Evolutionary conservation across 352 stramenopile species (phyloP), one percentile per base, ranked within the genome.

Genomic region (Phytophthora litchii): DNA sequence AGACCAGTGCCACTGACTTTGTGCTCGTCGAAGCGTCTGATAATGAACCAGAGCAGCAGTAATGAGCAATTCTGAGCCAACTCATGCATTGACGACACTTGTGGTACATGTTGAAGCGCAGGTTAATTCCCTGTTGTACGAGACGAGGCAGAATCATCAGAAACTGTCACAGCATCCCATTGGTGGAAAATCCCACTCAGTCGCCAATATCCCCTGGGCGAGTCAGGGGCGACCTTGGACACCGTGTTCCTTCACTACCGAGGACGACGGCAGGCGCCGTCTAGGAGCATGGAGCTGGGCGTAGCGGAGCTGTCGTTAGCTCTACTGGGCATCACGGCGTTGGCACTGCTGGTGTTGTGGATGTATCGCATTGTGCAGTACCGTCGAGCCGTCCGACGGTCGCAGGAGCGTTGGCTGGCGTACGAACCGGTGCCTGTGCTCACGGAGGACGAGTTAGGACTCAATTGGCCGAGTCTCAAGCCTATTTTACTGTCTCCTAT

Each of bases 401-500:
- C 82, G 23, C 82, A 89, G 43, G 78, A 74, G 62, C 79, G 82
- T 13, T 91, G 82, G 82, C 54, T 89, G 40, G 69, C 66, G 20
- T 88, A 83, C 62, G 78, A 88, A 2, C 53, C 75, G 6, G 52
- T 49, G 6, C 44, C 53, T 11, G 49, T 77, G 19, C 58, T 72
- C 36, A 64, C 54, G 1, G 65, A 77, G 29, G 61, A 66, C 19
- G 67, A 77, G 23, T 25, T 64, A 31, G 67, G 58, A 8, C 60
- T 80, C 13, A 60, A 86, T 54, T 89, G 79, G 79, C 74, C 79
- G 14, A 76, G 48, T 42, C 55, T 82, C 12, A 80, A 78, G 25
- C 74, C 77, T 12, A 73, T 86, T 47, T 37, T 89, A 48, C 71
- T 91, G 35, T 91, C 82, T 29, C 82, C 82, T 3, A 91, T 91